Conservation (phyloP, 192 early-diverging fungal genomes). For the Backusella macrospora region DNA sequence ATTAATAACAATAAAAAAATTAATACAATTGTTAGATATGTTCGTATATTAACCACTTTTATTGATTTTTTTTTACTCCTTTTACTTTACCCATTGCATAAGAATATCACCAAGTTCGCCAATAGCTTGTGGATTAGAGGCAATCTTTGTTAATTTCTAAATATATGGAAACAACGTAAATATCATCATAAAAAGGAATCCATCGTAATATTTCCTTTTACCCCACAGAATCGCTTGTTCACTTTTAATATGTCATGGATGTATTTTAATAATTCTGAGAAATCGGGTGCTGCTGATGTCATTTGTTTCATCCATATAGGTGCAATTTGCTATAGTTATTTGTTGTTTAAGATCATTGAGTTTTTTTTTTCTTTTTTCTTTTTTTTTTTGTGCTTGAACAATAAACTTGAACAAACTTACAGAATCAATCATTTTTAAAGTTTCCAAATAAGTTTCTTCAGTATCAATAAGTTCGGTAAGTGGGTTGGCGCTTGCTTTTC, state of each 20-base stretch:
- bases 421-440: constrained; percentile 53
- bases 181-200: neutral
- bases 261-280: constrained; percentile 49
- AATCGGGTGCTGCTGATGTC: constrained; percentile 51
- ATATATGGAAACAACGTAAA: neutral
- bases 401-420: constrained; percentile 36
- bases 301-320: constrained; percentile 52
- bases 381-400: neutral
- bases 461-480: constrained; percentile 57
- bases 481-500: constrained; percentile 39
- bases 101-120: constrained; percentile 41
- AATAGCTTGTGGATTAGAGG: constrained; percentile 35
- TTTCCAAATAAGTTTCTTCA: constrained; percentile 55
- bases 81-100: constrained; percentile 46
- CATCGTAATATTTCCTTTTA: constrained; percentile 30
- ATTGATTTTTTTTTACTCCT: too few species aligned
- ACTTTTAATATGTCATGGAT: constrained; percentile 51
- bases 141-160: constrained; percentile 45
- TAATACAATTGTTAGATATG: neutral
- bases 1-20: neutral
- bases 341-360: neutral
- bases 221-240: constrained; percentile 53
- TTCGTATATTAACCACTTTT: too few species aligned
- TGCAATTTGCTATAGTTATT: constrained; percentile 55
- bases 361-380: neutral